Evolutionary conservation across 768 basidiomycete genomes (phyloP).

Genomic region (Neoboletus magnificus): DNA sequence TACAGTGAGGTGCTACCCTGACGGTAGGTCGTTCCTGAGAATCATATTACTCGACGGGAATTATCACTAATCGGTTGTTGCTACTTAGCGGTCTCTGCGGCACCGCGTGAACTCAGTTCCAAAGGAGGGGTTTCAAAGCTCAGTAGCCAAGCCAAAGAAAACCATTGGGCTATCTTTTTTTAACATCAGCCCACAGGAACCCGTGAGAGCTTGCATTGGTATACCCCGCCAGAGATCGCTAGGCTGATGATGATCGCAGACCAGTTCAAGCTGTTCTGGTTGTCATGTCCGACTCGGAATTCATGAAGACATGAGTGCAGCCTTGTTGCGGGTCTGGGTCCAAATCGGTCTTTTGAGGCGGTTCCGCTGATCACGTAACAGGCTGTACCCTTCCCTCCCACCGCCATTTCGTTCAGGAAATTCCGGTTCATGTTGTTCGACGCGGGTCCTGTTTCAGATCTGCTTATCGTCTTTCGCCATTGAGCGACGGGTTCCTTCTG

Average conservation of each 20-base stretch:
- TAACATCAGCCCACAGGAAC: background rate
- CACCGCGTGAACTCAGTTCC: conserved; percentile 15
- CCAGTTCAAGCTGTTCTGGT: background rate
- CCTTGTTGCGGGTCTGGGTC: conserved; percentile 2
- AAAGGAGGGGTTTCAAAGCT: conserved; percentile 6
- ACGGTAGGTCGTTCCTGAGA: conserved; percentile 18
- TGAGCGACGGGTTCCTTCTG: conserved; percentile 14
- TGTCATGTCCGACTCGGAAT: background rate
- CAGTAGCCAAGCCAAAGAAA: background rate
- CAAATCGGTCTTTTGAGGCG: conserved; percentile 18
- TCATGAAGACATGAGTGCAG: background rate
- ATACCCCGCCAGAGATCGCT: background rate
- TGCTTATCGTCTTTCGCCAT: conserved; percentile 11
- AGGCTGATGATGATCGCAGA: background rate
- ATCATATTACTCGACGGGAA: conserved; percentile 6
- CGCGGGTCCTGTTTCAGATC: conserved; percentile 14
- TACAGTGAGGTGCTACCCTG: background rate
- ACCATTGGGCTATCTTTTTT: background rate
- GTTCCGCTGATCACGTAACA: conserved; percentile 33
- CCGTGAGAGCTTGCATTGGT: conserved; percentile 3
- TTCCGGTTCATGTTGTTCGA: conserved; percentile 16
- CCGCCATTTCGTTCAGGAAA: conserved; percentile 16
- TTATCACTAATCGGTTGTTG: background rate
- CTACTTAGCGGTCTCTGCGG: conserved; percentile 7
- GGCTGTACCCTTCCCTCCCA: conserved; percentile 19